These are phyloP conservation scores for Mucor indicus DNA, from an alignment of 371 early-diverging fungal genomes.

Conservation along the genomic window DNA sequence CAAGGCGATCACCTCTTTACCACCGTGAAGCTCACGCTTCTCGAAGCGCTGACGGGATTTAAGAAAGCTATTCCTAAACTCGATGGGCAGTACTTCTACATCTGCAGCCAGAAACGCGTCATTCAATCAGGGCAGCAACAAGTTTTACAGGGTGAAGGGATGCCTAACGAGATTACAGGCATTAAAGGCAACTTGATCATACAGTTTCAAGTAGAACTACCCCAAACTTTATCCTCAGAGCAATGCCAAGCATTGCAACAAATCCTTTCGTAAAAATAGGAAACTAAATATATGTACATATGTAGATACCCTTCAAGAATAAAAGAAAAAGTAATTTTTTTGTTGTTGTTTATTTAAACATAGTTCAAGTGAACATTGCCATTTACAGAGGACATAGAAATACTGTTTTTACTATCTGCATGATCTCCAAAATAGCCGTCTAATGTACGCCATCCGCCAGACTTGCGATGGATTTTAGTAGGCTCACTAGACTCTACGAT, in stretches of 20 bases:
- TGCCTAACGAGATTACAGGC: slow-evolving; percentile 90
- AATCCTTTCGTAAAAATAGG: neutral
- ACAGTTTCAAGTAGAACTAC: slow-evolving; percentile 64
- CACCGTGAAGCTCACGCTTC: slow-evolving; percentile 63
- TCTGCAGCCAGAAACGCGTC: neutral
- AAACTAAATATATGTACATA: too few species aligned
- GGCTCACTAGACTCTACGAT: neutral
- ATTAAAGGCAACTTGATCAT: slow-evolving; percentile 81
- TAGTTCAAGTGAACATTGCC: neutral
- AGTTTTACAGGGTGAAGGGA: slow-evolving; percentile 77
- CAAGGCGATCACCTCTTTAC: slow-evolving; percentile 81
- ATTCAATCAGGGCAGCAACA: slow-evolving; percentile 75
- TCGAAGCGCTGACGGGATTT: slow-evolving; percentile 80
- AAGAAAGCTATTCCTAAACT: slow-evolving; percentile 65
- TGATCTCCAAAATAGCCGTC: neutral
- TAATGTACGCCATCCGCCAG: neutral
- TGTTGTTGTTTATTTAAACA: neutral
- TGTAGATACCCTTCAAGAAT: too few species aligned
- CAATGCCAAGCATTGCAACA: slow-evolving; percentile 52
- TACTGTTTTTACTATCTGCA: neutral
- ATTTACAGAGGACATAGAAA: neutral
- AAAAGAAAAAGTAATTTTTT: too few species aligned
- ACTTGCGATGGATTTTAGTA: neutral
- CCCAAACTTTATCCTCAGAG: slow-evolving; percentile 45
- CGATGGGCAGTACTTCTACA: slow-evolving; percentile 57